Conservation (phyloP, 768 basidiomycete genomes). For the Amanita pseudoporphyria region DNA sequence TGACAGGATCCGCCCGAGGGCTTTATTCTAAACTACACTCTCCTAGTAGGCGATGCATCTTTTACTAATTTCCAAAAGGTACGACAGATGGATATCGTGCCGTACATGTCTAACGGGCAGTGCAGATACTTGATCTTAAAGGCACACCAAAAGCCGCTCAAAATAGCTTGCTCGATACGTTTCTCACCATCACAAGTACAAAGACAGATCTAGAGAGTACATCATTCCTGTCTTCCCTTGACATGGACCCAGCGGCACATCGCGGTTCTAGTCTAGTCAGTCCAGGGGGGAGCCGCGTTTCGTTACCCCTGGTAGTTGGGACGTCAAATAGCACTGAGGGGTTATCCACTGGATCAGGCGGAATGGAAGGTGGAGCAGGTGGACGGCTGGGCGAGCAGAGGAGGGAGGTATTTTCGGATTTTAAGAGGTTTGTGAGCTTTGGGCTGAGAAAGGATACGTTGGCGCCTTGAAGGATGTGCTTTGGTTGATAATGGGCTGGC, state of each 20-base stretch:
- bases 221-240: conserved; percentile 87
- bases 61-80: conserved; percentile 99
- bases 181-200: conserved; percentile 88
- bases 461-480: conserved; percentile 6
- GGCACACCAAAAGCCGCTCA: conserved; percentile 83
- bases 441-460: conserved; percentile 66
- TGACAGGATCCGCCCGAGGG: conserved; percentile 84
- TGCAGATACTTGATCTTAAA: conserved; percentile 87
- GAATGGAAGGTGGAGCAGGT: conserved; percentile 25
- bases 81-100: neutral
- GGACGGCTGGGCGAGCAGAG: conserved; percentile 36
- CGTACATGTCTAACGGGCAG: neutral
- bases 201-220: conserved; percentile 81
- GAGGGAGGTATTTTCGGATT: conserved; percentile 81
- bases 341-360: conserved; percentile 50
- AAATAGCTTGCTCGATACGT: conserved; percentile 84
- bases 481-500: no score
- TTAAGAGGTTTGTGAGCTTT: conserved; percentile 83
- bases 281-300: conserved; percentile 54
- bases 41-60: conserved; percentile 89
- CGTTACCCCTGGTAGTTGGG: conserved; percentile 30
- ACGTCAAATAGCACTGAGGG: conserved; percentile 23
- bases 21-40: conserved; percentile 92
- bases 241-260: conserved; percentile 81
- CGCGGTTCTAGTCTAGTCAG: conserved; percentile 47